Base-by-base conservation (phyloP, 768 basidiomycete species). In the Tephrocybe rancida region DNA sequence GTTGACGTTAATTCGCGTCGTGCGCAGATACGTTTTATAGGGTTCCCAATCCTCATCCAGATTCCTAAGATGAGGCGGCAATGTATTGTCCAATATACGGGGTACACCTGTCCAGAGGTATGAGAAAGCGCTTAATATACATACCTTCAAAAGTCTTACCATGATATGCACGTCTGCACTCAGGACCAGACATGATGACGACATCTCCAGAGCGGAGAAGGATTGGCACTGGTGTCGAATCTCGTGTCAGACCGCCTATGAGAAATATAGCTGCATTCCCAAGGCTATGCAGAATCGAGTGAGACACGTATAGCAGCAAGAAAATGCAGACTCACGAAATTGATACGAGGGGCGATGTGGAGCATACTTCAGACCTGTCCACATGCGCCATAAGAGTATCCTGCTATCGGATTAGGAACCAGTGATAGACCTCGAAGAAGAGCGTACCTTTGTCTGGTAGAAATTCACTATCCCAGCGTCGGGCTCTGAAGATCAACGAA, bases 401-500 rank as follows among this genome's bases (percentile, higher is more conserved):
- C 82, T 86, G 55, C n/a, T 13, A 3, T 51, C 45, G 13, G 42
- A 25, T 50, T 45, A 18, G 47, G 35, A 29, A 44, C 18, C 48
- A 22, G 25, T 24, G 14, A 24, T 2, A 25, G 18, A 46, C 19
- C 21, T 9, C 35, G n/a, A 37, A 16, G 35, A 37, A 16, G n/a
- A n/a, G 4, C 62, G 35, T 27, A 82, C 86, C 69, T 86, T 89
- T 41, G 79, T 80, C 68, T 95, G 91, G 65, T 97, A 98, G 65
- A 95, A 97, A 66, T 98, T 98, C 49, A 97, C 88, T 47, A 98
- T 97, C 7, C 95, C 96, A 10, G 95, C 95, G 64, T 99, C 96
- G 3, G 95, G 93, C 65, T 90, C 94, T 95, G 59, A 19, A 45
- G 54, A 26, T 51, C 9, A 55, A 39, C 25, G 21, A 50, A 47